Conservation (phyloP, 371 early-diverging fungal genomes). For the Syncephalastrum racemosum region DNA sequence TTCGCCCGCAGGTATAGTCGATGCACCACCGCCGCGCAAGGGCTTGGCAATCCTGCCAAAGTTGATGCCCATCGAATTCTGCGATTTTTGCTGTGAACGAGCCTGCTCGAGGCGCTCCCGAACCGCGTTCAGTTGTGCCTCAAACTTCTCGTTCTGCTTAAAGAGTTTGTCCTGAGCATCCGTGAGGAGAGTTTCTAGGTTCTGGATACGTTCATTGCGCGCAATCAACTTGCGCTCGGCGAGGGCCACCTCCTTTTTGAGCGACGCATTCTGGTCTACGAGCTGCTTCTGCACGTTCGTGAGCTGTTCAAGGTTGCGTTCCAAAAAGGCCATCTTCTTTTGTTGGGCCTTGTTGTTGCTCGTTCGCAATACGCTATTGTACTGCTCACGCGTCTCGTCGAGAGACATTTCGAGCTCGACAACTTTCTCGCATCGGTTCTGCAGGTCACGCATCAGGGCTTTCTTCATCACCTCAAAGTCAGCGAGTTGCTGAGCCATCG, state of each 20-base stretch:
- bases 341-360: constrained; percentile 84
- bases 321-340: constrained; percentile 94
- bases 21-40: constrained; percentile 75
- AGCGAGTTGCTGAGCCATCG: constrained; percentile 86
- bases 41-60: constrained; percentile 92
- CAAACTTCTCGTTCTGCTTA: constrained; percentile 80
- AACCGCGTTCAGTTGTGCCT: constrained; percentile 42
- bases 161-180: constrained; percentile 75
- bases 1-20: constrained; percentile 8
- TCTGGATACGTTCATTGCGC: constrained; percentile 91
- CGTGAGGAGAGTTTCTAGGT: constrained; percentile 82
- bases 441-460: constrained; percentile 93
- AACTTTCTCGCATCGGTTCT: constrained; percentile 92
- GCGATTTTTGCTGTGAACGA: constrained; percentile 51
- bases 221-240: constrained; percentile 89
- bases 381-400: constrained; percentile 91
- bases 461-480: constrained; percentile 97
- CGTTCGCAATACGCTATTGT: constrained; percentile 78
- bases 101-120: constrained; percentile 77
- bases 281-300: constrained; percentile 93
- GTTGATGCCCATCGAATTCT: constrained; percentile 56
- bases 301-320: constrained; percentile 93
- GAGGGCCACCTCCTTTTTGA: constrained; percentile 90
- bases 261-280: constrained; percentile 89
- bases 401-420: constrained; percentile 94